Base-by-base conservation (phyloP, 768 basidiomycete species). In the Crepidotus variabilis region DNA sequence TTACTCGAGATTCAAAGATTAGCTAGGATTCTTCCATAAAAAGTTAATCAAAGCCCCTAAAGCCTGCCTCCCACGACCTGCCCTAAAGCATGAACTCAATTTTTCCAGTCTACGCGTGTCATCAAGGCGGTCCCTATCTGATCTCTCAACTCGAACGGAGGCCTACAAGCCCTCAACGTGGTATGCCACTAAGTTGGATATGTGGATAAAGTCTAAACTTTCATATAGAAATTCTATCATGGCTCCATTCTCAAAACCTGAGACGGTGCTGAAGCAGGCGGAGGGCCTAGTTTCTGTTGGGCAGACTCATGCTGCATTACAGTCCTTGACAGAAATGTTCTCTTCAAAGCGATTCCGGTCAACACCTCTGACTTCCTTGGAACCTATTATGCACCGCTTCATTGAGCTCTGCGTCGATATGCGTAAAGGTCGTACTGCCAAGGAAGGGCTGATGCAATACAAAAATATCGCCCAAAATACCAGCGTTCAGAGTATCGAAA, bases 391-490 rank as follows among this genome's bases (percentile, higher is more conserved):
- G 81, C 75, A 93, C 62, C 89, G 93, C 57, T 98, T 96, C 75
- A 85, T 98, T 75, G 92, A 95, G 67, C 89, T 99, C 49, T 98
- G 94, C 69, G 94, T 98, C 58, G 88, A 93, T 59, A 87, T 97
- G 82, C 85, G 93, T 62, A 94, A 95, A 72, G 94, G 94, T 0
- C 82, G 93, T 23, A 88, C 91, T 23, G 95, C 94, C 21, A 94
- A 96, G 71, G 94, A 95, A 67, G 95, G 93, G 21, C 84, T 98
- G 49, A 92, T 96, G 86, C 89, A 93, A 68, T 97, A 92, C 83
- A 98, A 97, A 77, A 98, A 98, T 70, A 94, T 97, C 63, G 94
- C 94, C 0, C 96, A 99, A 67, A 94, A 95, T 64, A 86, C 88
- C 20, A 92, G 84, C 69, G 93, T 98, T 43, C 84, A 82, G 50